A percentile compares a stretch with the other conserved stretches of the same genome.
These are phyloP conservation scores for Telopea speciosissima DNA, from an alignment of 177 flowering plant genomes.

Conservation along the genomic window DNA sequence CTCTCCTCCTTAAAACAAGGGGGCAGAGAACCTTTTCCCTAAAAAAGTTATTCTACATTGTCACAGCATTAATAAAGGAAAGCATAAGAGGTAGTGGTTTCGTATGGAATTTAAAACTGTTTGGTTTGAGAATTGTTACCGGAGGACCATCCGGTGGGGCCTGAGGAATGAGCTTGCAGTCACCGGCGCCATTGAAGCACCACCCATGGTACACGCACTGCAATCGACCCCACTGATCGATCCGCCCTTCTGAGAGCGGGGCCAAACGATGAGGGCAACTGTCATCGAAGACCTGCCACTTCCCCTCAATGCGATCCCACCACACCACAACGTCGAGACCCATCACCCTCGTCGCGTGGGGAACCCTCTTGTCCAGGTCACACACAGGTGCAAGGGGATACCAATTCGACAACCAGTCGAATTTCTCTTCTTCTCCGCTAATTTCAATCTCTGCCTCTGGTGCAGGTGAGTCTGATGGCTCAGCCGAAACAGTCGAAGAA, in stretches of 20 bases:
- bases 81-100: neutral
- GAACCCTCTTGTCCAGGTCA: constrained; percentile 81
- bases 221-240: constrained; percentile 84
- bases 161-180: constrained; percentile 85
- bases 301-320: constrained; percentile 73
- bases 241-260: constrained; percentile 76
- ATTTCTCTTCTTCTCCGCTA: constrained; percentile 32
- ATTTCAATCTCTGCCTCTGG: constrained; percentile 10
- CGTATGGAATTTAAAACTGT: neutral
- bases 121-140: constrained; percentile 28
- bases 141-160: constrained; percentile 88
- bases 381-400: constrained; percentile 67
- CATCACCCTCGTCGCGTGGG: constrained; percentile 66
- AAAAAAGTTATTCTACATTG: too few relatives aligned
- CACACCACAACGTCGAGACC: constrained; percentile 88
- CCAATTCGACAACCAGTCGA: constrained; percentile 83
- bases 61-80: neutral
- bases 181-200: constrained; percentile 87
- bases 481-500: constrained; percentile 25
- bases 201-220: constrained; percentile 97
- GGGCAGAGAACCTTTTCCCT: too few relatives aligned
- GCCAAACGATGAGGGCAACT: constrained; percentile 88
- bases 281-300: constrained; percentile 86
- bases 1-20: neutral
- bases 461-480: constrained; percentile 13